Conservation (phyloP, 129 eudicot genomes). For the Lonicera japonica region DNA sequence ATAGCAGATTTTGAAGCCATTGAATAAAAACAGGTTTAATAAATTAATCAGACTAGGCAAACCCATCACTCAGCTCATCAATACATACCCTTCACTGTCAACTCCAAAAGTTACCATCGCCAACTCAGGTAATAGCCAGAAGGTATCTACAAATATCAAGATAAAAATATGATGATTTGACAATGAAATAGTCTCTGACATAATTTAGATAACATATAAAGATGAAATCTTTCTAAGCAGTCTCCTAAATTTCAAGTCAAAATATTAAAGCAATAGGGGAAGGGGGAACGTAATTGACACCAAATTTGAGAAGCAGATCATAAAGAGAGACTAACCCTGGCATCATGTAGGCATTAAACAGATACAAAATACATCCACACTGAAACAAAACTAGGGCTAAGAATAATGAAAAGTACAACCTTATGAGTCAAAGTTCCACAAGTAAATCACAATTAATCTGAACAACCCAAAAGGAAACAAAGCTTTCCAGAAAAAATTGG, state of each 20-base stretch:
- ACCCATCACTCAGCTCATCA: conserved; percentile 19
- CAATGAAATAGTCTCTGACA: neutral
- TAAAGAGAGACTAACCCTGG: neutral
- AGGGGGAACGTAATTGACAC: neutral
- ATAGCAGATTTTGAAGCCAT: conserved; percentile 59
- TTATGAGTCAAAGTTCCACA: neutral
- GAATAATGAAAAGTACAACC: neutral
- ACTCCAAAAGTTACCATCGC: conserved; percentile 18
- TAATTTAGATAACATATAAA: neutral
- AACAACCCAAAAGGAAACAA: neutral
- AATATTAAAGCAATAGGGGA: neutral
- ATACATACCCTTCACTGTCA: conserved; percentile 2
- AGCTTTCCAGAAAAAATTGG: neutral
- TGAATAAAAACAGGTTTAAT: conserved; percentile 3
- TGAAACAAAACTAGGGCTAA: neutral
- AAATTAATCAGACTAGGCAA: conserved; percentile 12
- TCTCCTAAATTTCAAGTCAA: neutral
- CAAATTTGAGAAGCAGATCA: conserved; percentile 1
- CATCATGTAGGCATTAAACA: neutral
- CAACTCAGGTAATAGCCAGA: conserved; percentile 20
- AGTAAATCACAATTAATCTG: neutral
- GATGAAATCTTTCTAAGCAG: neutral
- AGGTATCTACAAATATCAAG: conserved; percentile 9
- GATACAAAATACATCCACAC: neutral
- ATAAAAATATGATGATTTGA: conserved; percentile 14